These are phyloP conservation scores for Basipetospora chlamydospora DNA, from an alignment of 2,329 filamentous ascomycete species.

Conservation along the genomic window DNA sequence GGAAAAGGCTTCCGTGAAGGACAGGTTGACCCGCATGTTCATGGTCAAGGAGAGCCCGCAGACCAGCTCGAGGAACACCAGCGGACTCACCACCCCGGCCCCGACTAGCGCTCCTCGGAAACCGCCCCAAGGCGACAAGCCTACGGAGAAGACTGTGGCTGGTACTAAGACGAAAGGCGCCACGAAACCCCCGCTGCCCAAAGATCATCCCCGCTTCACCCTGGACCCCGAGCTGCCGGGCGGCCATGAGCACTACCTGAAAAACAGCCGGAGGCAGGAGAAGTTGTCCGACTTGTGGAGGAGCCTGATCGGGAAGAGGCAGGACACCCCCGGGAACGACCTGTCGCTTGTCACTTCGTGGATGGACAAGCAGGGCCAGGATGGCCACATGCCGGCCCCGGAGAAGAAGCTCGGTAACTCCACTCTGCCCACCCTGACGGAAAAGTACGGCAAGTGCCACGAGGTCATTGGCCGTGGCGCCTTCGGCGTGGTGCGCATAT, in stretches of 20 bases:
- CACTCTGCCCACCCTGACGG: constrained; percentile 59
- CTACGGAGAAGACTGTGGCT: constrained; percentile 13
- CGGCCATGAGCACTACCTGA: constrained; percentile 75
- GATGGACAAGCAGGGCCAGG: constrained; percentile 51
- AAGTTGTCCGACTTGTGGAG: constrained; percentile 89
- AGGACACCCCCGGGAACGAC: constrained; percentile 62
- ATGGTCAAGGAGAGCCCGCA: constrained; percentile 37
- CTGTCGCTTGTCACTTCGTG: constrained; percentile 88
- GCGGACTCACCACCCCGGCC: constrained; percentile 18
- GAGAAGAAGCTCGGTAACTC: constrained; percentile 68
- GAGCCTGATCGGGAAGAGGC: constrained; percentile 71
- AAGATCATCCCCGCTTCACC: constrained; percentile 34
- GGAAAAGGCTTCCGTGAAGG: constrained; percentile 48
- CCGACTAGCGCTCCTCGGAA: constrained; percentile 25
- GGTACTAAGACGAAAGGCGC: constrained; percentile 15
- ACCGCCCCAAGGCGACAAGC: constrained; percentile 26
- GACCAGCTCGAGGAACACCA: constrained; percentile 11
- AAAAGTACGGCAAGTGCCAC: constrained; percentile 98
- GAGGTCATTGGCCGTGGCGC: constrained; percentile 92
- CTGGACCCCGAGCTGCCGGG: constrained; percentile 40
- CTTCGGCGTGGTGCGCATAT: constrained; percentile 94
- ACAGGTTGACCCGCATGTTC: constrained; percentile 51
- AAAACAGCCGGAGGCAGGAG: constrained; percentile 81
- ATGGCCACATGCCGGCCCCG: constrained; percentile 53
- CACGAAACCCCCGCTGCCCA: constrained; percentile 10